Evolutionary conservation across 179 eudicot genomes (phyloP).

Genomic region (Sideroxylon spinosum): DNA sequence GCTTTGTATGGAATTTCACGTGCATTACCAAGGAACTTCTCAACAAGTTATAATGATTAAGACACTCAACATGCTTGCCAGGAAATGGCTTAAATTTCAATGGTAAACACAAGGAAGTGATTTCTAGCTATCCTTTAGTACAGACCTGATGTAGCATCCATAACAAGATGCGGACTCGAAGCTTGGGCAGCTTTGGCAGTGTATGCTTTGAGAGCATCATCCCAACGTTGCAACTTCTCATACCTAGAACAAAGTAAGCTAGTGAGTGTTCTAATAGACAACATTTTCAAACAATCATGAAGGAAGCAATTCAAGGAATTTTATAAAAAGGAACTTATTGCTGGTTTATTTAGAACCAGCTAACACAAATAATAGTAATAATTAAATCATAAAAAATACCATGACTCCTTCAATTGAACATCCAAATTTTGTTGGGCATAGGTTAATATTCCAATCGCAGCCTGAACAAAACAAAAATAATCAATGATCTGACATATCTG

Average conservation of each 20-base stretch:
- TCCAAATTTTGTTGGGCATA: slow-evolving; percentile 89
- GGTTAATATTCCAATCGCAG: slow-evolving; percentile 95
- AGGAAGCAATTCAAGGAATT: neutral
- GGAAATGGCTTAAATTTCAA: no score
- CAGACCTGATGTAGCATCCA: slow-evolving; percentile 95
- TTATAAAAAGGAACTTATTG: neutral
- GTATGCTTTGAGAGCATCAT: slow-evolving; percentile 94
- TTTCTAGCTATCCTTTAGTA: neutral
- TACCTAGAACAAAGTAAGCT: slow-evolving; percentile 51
- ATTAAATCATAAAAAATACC: slow-evolving; percentile 37
- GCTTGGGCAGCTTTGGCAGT: slow-evolving; percentile 73
- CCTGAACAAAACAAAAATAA: slow-evolving; percentile 41
- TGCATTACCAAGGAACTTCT: no score
- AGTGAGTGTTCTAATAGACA: slow-evolving; percentile 16
- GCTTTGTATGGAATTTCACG: no score
- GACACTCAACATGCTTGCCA: neutral
- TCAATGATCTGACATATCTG: neutral
- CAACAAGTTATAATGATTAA: neutral
- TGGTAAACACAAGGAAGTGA: no score
- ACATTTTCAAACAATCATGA: neutral
- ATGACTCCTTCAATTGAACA: slow-evolving; percentile 93
- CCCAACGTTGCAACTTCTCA: slow-evolving; percentile 98
- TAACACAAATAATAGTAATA: neutral
- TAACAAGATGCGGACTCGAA: slow-evolving; percentile 57
- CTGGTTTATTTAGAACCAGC: neutral